Evolutionary conservation across 2,329 filamentous ascomycete genomes (phyloP).

Genomic region (Aspergillus hiratsukae): DNA sequence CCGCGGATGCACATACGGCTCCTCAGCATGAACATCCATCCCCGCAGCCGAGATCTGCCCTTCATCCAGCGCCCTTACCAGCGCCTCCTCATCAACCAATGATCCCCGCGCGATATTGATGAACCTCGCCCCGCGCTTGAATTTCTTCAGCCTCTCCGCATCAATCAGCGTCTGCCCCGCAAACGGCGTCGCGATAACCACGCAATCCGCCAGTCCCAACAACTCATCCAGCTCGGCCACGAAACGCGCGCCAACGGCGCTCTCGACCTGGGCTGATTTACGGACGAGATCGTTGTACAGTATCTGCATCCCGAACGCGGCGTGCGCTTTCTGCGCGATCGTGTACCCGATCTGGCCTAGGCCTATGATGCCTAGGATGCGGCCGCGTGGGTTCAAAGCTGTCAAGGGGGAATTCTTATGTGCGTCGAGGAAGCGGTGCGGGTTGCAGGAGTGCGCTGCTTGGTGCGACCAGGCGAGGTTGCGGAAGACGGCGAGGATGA

Average conservation of each 20-base stretch:
- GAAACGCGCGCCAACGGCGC: constrained; percentile 37
- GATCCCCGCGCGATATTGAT: constrained; percentile 52
- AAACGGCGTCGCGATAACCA: constrained; percentile 46
- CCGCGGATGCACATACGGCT: constrained; percentile 47
- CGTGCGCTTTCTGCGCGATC: constrained; percentile 55
- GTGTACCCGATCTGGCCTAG: constrained; percentile 63
- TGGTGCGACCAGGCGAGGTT: constrained; percentile 60
- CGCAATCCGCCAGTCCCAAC: constrained; percentile 41
- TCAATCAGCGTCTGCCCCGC: constrained; percentile 40
- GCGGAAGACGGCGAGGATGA: constrained; percentile 66
- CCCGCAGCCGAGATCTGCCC: constrained; percentile 47
- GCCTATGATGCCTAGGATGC: constrained; percentile 62
- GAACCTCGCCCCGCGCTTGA: constrained; percentile 47
- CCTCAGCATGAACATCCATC: constrained; percentile 52
- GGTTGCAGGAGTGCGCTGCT: constrained; percentile 48
- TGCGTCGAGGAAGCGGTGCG: constrained; percentile 51
- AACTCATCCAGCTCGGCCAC: constrained; percentile 42
- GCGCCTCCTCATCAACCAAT: constrained; percentile 47
- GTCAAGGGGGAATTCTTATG: constrained; percentile 56
- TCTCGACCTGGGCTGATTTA: constrained; percentile 36
- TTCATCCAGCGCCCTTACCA: constrained; percentile 45
- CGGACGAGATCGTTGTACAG: constrained; percentile 50
- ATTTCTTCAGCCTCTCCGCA: constrained; percentile 38
- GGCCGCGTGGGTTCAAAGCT: constrained; percentile 60
- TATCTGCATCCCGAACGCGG: constrained; percentile 64